Evolutionary conservation across 305 asterid genomes (phyloP).

Genomic region (Fraxinus ornus): DNA sequence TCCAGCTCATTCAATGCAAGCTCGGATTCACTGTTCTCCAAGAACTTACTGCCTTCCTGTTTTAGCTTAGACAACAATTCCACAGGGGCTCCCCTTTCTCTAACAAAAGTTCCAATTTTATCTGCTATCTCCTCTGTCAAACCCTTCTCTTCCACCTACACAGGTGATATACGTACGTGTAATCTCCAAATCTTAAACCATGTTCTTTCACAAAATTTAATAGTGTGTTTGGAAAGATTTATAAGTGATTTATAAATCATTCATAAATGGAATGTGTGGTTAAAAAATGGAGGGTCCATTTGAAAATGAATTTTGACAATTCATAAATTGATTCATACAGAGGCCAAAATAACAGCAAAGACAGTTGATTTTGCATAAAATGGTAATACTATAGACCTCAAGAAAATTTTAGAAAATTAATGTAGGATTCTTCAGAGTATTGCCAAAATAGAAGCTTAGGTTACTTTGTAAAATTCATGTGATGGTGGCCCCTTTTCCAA

Average conservation of each 20-base stretch:
- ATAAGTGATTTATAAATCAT: background rate
- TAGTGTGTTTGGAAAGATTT: background rate
- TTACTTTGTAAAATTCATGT: background rate
- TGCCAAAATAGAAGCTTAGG: background rate
- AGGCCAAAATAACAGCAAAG: background rate
- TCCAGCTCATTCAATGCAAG: conserved; percentile 80
- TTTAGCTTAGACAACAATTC: conserved; percentile 63
- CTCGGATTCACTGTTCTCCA: conserved; percentile 56
- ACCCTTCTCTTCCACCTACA: conserved; percentile 89
- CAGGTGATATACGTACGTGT: conserved; percentile 12
- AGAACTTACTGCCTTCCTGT: conserved; percentile 62
- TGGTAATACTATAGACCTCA: background rate
- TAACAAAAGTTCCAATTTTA: conserved; percentile 79
- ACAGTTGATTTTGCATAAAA: background rate
- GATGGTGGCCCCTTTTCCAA: background rate
- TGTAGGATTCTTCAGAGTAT: background rate
- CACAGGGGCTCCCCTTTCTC: conserved; percentile 76
- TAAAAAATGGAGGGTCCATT: background rate
- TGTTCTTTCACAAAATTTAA: background rate
- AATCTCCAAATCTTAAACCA: conserved; percentile 15
- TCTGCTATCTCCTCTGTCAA: conserved; percentile 70
- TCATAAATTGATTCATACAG: background rate
- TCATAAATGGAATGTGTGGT: background rate
- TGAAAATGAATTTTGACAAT: background rate
- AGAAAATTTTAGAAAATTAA: background rate